Evolutionary conservation across 129 eudicot genomes (phyloP), one percentile per base, ranked within the genome.

Genomic region (Flaveria ramosissima): DNA sequence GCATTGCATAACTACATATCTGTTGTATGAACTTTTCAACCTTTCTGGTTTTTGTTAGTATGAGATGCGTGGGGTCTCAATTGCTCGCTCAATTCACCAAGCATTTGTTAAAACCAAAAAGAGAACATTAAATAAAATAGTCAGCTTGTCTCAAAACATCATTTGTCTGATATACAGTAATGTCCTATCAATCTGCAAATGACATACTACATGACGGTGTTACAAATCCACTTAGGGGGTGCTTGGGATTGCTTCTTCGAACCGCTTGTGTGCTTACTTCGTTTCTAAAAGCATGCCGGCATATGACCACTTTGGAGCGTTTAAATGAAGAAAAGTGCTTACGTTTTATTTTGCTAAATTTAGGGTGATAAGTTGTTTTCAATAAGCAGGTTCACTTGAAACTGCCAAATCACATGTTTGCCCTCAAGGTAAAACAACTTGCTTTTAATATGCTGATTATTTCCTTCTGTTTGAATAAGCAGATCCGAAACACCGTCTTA

Each of bases 21-120:
- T 27, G 27, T 14, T 27, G 27, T 14, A 4, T 71, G 16, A 30
- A 14, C 56, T 69, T 69, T 46, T 48, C 41, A 17, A 47, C 57
- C 3, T 69, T 14, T 46, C 3, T 3, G 42, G 57, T 26, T 21
- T 47, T 27, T 32, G 30, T 48, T 70, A 4, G 21, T 36, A 52
- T n/a, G 65, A 70, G 9, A 71, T 26, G 45, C 11, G 8, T 26
- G 30, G 62, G 26, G 45, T 16, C 62, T 21, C 15, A 13, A 50
- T 19, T 23, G 55, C 7, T 24, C 48, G 46, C 43, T 71, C 75
- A 50, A 71, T 71, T 51, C 64, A 52, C 43, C 47, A 71, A 9
- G 27, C 23, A 7, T 20, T 57, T 21, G 32, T 57, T 57, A 20
- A 21, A 57, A 60, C 24, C 36, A 2, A 21, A 19, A 17, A 17